Base-by-base conservation (phyloP, 352 stramenopile species). In the Pythium brassicae region DNA sequence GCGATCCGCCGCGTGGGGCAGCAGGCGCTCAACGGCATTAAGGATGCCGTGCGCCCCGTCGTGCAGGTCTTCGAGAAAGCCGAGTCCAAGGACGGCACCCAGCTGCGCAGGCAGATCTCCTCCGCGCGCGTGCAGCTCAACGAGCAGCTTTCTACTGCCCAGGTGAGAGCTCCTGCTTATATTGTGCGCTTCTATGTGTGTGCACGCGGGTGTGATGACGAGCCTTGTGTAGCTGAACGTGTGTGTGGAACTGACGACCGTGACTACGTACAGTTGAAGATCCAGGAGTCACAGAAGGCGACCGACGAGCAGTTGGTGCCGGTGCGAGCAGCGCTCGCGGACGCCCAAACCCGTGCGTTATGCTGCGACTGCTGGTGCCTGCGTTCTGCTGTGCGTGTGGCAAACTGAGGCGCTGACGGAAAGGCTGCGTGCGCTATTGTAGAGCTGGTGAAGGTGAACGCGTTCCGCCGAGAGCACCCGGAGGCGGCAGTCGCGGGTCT, bases 391-490 rank as follows among this genome's bases (percentile, higher is more conserved):
- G 32, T 8, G 9, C 9, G 32, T 11, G 32, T 14, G 8, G 8
- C 32, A 11, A 37, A 7, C 32, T 11, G 23, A 35, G 32, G 45
- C 7, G 10, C 27, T 55, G 7, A 52, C 10, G 15, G 20, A 20
- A 11, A n/a, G 19, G 4, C 9, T 26, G 19, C 22, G 23, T 48
- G 1, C 23, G 37, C 26, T 32, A 29, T 26, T 61, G 49, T 59
- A 92, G 82, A 89, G 55, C 61, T 89, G 37, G n/a, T 68, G 53
- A 92, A 92, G 57, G 65, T 68, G 40, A 88, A 92, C 57, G 74
- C 76, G 54, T 90, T 92, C 69, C 82, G 78, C 59, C 76, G 76
- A 44, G 74, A 83, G 25, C 76, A 92, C 66, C 79, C 79, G 10
- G 79, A 87, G 55, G 66, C 79, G 8, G 77, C 79, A 39, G 66